These are phyloP conservation scores for Metschnikowia aberdeeniae DNA, from an alignment of 805 yeast species.

Conservation along the genomic window DNA sequence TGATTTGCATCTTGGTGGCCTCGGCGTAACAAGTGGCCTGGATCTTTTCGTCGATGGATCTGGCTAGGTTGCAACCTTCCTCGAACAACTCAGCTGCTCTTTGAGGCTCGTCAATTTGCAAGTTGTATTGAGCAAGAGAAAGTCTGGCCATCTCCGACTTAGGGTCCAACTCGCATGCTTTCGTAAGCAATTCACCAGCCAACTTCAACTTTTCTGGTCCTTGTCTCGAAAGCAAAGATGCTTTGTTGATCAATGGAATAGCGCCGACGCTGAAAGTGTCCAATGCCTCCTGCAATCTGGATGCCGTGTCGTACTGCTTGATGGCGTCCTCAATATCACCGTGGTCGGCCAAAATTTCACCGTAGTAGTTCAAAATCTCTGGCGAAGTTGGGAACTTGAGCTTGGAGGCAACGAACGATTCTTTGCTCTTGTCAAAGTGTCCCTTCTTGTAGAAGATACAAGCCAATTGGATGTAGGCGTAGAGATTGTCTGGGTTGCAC, in stretches of 20 bases:
- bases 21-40: conserved; percentile 91
- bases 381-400: conserved; percentile 79
- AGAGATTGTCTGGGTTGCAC: conserved; percentile 70
- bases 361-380: conserved; percentile 91
- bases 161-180: conserved; percentile 82
- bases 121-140: conserved; percentile 85
- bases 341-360: conserved; percentile 85
- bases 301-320: conserved; percentile 82
- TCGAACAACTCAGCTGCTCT: conserved; percentile 81
- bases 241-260: conserved; percentile 85
- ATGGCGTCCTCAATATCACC: conserved; percentile 69
- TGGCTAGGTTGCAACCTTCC: conserved; percentile 75
- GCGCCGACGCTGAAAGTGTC: conserved; percentile 77
- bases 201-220: conserved; percentile 44
- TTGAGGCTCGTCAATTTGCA: conserved; percentile 77
- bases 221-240: conserved; percentile 62
- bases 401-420: conserved; percentile 64
- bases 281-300: conserved; percentile 70
- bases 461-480: conserved; percentile 87
- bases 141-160: conserved; percentile 84
- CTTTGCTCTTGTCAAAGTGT: conserved; percentile 53
- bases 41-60: conserved; percentile 80
- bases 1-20: conserved; percentile 86
- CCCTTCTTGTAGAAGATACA: conserved; percentile 85
- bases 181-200: conserved; percentile 62